Evolutionary conservation across 1,139 yeast species (phyloP).

Genomic region (Wickerhamiella infanticola): DNA sequence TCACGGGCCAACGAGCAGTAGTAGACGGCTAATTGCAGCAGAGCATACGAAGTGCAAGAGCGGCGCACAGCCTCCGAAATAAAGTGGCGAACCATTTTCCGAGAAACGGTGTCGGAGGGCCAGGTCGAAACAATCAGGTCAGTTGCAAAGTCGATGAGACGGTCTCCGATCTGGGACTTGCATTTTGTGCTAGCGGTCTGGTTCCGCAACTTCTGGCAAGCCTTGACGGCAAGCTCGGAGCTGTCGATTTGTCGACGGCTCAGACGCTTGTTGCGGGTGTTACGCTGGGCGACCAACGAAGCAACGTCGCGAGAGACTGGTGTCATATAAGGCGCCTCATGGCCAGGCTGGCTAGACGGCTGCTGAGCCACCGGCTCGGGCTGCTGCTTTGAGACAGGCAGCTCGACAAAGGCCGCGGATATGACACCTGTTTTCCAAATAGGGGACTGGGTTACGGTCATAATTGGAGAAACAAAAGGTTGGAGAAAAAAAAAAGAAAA

Average conservation of each 20-base stretch:
- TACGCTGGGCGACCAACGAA: neutral
- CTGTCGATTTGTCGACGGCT: neutral
- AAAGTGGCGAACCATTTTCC: conserved; percentile 25
- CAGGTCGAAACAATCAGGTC: neutral
- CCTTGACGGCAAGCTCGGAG: neutral
- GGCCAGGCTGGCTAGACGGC: neutral
- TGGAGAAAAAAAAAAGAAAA: too few species aligned
- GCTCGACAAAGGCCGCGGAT: neutral
- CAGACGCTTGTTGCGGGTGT: neutral
- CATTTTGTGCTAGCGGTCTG: neutral
- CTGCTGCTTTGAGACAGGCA: neutral
- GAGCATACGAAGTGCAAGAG: conserved; percentile 49
- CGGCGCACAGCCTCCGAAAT: conserved; percentile 52
- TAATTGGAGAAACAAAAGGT: too few species aligned
- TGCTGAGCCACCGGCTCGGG: neutral
- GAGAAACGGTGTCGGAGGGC: neutral
- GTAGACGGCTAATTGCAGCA: conserved; percentile 51
- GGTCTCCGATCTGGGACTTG: neutral
- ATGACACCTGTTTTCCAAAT: neutral
- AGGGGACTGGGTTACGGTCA: neutral
- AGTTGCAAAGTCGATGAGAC: neutral
- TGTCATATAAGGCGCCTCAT: neutral
- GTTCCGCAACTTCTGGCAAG: neutral
- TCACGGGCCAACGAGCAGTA: conserved; percentile 33
- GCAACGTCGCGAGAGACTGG: neutral